A percentile compares a stretch with the other conserved stretches of the same genome.
Conservation (phyloP, 1,139 yeast genomes). For the Geotrichum bryndzae region DNA sequence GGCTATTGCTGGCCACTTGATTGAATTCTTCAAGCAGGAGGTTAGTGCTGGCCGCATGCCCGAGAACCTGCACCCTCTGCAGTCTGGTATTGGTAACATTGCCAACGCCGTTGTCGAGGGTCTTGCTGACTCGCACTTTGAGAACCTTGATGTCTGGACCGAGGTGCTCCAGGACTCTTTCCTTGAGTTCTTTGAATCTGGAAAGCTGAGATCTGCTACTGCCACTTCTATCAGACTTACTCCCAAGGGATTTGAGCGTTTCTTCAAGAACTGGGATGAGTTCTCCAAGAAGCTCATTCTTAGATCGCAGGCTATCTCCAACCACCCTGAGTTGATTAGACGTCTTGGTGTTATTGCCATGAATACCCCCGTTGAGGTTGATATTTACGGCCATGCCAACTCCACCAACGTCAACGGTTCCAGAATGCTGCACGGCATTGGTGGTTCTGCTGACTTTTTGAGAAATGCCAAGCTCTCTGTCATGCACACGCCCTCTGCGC, state of each 20-base stretch:
- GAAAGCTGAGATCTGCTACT: conserved; percentile 88
- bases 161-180: conserved; percentile 97
- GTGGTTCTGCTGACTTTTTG: conserved; percentile 95
- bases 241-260: conserved; percentile 78
- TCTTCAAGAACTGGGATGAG: conserved; percentile 84
- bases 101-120: conserved; percentile 98
- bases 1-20: conserved; percentile 74
- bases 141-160: conserved; percentile 90
- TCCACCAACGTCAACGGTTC: conserved; percentile 96
- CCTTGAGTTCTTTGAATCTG: conserved; percentile 87
- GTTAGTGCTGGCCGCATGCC: conserved; percentile 88
- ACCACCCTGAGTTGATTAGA: conserved; percentile 93
- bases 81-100: conserved; percentile 96
- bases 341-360: conserved; percentile 96
- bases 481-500: conserved; percentile 96
- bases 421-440: conserved; percentile 94
- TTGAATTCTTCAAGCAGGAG: conserved; percentile 87
- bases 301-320: conserved; percentile 91
- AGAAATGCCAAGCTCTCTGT: conserved; percentile 93
- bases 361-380: conserved; percentile 99
- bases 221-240: conserved; percentile 94
- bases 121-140: conserved; percentile 76
- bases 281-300: conserved; percentile 77
- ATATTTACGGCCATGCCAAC: conserved; percentile 96
- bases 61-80: conserved; percentile 85